phyloP scores from a whole-genome alignment of 2,329 filamentous ascomycete species.

The Colletotrichum eleusines region DNA sequence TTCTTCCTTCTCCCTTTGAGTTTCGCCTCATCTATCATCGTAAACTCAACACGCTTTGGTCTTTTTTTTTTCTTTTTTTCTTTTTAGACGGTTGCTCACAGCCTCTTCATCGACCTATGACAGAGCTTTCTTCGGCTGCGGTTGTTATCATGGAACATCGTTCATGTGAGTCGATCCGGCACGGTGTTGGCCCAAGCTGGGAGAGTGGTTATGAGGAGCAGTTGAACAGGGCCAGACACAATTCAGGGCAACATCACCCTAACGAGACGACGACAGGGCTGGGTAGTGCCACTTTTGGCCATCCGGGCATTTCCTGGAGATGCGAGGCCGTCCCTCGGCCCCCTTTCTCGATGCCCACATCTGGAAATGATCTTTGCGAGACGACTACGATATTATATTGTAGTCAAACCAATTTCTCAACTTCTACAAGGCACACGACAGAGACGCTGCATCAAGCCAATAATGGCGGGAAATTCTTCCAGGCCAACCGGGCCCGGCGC shows the following conservation, averaged over 20 bases:
- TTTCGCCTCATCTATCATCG: conserved; percentile 22
- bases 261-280: conserved; percentile 29
- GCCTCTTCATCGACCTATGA: not conserved
- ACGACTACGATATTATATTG: not conserved
- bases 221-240: not conserved
- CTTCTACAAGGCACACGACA: not conserved
- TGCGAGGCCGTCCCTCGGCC: conserved; percentile 14
- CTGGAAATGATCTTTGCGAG: conserved; percentile 27
- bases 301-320: conserved; percentile 21
- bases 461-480: conserved; percentile 2
- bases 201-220: not conserved
- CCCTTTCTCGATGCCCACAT: conserved; percentile 13
- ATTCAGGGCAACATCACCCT: conserved; percentile 7
- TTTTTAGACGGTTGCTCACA: not conserved
- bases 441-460: conserved; percentile 13
- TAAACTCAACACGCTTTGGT: conserved; percentile 29
- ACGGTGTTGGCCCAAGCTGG: not conserved
- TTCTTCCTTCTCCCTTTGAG: conserved; percentile 11
- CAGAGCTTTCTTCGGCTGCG: not conserved
- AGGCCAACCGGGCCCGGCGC: conserved; percentile 14
- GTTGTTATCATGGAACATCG: not conserved
- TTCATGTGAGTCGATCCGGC: not conserved
- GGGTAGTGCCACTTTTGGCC: not conserved
- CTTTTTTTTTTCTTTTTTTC: not conserved
- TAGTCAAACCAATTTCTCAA: conserved; percentile 15